Evolutionary conservation across 2,329 filamentous ascomycete species (phyloP).

Genomic region (Raffaelea ambrosiae): DNA sequence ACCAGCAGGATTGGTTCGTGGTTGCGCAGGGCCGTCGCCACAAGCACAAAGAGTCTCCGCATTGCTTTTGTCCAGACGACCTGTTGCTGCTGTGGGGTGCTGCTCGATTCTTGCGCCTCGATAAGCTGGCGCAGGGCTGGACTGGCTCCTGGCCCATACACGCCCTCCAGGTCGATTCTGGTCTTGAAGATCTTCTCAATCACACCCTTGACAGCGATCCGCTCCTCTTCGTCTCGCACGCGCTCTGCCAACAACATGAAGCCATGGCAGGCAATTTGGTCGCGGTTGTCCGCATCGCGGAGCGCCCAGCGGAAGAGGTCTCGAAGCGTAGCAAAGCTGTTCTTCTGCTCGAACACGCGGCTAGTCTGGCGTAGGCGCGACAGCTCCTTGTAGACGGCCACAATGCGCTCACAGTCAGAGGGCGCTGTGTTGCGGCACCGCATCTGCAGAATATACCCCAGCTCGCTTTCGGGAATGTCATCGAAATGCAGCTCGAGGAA

Average conservation of each 20-base stretch:
- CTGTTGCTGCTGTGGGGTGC: constrained; percentile 33
- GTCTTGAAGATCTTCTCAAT: constrained; percentile 91
- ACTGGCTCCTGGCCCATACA: constrained; percentile 60
- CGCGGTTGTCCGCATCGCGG: constrained; percentile 71
- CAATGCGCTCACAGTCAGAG: constrained; percentile 84
- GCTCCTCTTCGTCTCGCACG: constrained; percentile 84
- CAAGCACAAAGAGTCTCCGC: constrained; percentile 81
- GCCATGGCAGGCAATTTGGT: constrained; percentile 83
- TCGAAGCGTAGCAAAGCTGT: constrained; percentile 90
- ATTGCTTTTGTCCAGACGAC: constrained; percentile 96
- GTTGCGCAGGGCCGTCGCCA: constrained; percentile 77
- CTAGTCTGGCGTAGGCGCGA: constrained; percentile 83
- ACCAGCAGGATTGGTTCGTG: constrained; percentile 92
- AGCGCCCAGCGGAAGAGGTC: constrained; percentile 95
- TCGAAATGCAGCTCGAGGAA: constrained; percentile 97
- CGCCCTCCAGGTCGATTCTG: constrained; percentile 59
- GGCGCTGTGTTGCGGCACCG: constrained; percentile 80
- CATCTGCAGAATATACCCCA: constrained; percentile 84
- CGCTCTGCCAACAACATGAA: constrained; percentile 95
- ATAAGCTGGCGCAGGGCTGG: constrained; percentile 43
- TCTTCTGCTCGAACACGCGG: constrained; percentile 91
- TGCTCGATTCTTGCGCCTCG: constrained; percentile 19
- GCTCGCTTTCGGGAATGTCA: constrained; percentile 90
- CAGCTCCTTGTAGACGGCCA: constrained; percentile 87
- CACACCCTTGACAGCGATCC: constrained; percentile 71